These are phyloP conservation scores for Pisolithus marmoratus DNA, from an alignment of 768 basidiomycete genomes.

Conservation along the genomic window DNA sequence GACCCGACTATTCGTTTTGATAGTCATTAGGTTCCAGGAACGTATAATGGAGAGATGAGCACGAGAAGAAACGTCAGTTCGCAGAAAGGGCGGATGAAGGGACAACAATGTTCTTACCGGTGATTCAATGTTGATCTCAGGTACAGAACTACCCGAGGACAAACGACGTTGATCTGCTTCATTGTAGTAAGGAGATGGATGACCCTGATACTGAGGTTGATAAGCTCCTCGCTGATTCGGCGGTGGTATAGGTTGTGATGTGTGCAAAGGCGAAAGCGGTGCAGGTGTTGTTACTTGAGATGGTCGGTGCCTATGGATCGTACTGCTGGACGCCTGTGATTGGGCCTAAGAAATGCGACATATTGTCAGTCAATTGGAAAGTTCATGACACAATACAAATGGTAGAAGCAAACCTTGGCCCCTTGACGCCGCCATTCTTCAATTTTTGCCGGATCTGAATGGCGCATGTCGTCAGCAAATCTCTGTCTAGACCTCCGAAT, in stretches of 20 bases:
- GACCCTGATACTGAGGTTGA: slow-evolving; percentile 20
- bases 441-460: slow-evolving; percentile 26
- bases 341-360: slow-evolving; percentile 2
- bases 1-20: slow-evolving; percentile 27
- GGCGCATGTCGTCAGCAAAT: slow-evolving; percentile 30
- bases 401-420: neutral
- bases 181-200: slow-evolving; percentile 11
- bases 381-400: neutral
- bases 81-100: slow-evolving; percentile 2
- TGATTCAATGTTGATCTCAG: slow-evolving; percentile 27
- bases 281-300: slow-evolving; percentile 17
- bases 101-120: slow-evolving; percentile 16
- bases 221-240: slow-evolving; percentile 15
- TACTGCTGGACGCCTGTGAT: slow-evolving; percentile 9
- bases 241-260: slow-evolving; percentile 7
- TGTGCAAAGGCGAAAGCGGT: slow-evolving; percentile 22
- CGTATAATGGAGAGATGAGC: neutral
- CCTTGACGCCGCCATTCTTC: slow-evolving; percentile 28
- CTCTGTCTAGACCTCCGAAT: slow-evolving; percentile 20
- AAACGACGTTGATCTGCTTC: slow-evolving; percentile 13
- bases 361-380: neutral
- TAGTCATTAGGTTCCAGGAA: too few relatives aligned
- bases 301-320: slow-evolving; percentile 14
- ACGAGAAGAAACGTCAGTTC: neutral
- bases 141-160: slow-evolving; percentile 30